Evolutionary conservation across 1,139 yeast genomes (phyloP), one percentile per base, ranked within the genome.

Genomic region (Candida glucosophila): DNA sequence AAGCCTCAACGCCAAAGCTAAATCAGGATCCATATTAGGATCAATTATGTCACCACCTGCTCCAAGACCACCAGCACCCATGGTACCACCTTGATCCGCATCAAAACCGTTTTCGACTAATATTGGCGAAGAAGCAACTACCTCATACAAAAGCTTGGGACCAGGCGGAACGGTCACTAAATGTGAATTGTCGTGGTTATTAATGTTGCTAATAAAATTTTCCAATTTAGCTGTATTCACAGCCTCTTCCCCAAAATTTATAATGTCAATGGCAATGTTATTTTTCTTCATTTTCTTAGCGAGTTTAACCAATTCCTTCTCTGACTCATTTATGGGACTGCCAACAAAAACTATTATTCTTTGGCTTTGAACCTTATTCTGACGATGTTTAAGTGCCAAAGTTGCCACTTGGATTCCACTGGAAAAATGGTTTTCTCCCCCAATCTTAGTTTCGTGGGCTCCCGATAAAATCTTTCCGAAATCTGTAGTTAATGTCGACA

Each of bases 341-440:
- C 95, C 96, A 21, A 86, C 88, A 56, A 92, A 90, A 23, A 75
- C 85, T 35, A 90, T 70, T 36, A 92, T 83, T 40, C 98, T 69
- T 56, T 88, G 97, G 39, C 76, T 81, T 49, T 88, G 97, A 6
- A 80, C 79, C 54, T 83, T 85, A 58, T 90, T 86, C 52, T 86
- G 95, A 49, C 98, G 85, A 57, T 90, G 97, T 49, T 86, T 90
- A 46, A 90, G 73, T 8, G 96, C 97, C 46, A 92, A 68, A 25
- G 93, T 93, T n/a, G 97, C 98, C 36, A 90, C 95, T 56, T 88
- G 95, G 40, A 90, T 75, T 10, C 95, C 94, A 25, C 88, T 80
- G 18, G 80, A 64, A 33, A 92, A 65, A 46, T 86, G 85, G 25
- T 65, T 55, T 17, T 50, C 51, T 2, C 96, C 96, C 14, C 65